Evolutionary conservation across 148 eudicot genomes (phyloP).

Genomic region (Rhododendron mucronatum): DNA sequence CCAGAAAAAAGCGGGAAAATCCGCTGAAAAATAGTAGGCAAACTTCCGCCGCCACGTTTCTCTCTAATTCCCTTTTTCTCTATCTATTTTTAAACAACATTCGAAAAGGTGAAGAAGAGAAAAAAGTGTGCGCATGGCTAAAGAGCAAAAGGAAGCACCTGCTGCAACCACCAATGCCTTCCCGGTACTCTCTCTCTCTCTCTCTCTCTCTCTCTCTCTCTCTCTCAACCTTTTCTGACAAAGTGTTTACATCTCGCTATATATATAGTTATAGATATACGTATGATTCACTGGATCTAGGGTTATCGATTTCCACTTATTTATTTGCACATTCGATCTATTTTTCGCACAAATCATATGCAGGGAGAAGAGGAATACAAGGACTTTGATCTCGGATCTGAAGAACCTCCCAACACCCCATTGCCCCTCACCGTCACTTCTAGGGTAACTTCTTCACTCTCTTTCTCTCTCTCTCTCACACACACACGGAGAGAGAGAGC

Average conservation of each 20-base stretch:
- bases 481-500: not conserved
- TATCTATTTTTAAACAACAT: conserved; percentile 9
- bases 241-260: not conserved
- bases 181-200: conserved; percentile 28
- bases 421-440: conserved; percentile 91
- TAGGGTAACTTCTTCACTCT: conserved; percentile 36
- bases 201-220: not conserved
- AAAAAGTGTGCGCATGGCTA: conserved; percentile 20
- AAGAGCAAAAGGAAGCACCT: conserved; percentile 34
- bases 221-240: not conserved
- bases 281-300: conserved; percentile 4
- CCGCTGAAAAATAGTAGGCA: not conserved
- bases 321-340: not conserved
- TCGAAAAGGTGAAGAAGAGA: conserved; percentile 4
- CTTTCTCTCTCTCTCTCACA: not conserved
- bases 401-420: conserved; percentile 65
- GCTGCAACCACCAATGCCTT: conserved; percentile 3
- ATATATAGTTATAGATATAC: not conserved
- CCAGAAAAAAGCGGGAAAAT: not conserved
- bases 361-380: conserved; percentile 58
- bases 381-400: conserved; percentile 54
- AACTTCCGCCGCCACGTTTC: not conserved
- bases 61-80: not conserved
- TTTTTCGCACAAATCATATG: conserved; percentile 19
- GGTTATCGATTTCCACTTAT: not conserved